A percentile compares a stretch with the other conserved stretches of the same genome.
Conservation (phyloP, 768 basidiomycete species). For the Tubosaeta sp. region DNA sequence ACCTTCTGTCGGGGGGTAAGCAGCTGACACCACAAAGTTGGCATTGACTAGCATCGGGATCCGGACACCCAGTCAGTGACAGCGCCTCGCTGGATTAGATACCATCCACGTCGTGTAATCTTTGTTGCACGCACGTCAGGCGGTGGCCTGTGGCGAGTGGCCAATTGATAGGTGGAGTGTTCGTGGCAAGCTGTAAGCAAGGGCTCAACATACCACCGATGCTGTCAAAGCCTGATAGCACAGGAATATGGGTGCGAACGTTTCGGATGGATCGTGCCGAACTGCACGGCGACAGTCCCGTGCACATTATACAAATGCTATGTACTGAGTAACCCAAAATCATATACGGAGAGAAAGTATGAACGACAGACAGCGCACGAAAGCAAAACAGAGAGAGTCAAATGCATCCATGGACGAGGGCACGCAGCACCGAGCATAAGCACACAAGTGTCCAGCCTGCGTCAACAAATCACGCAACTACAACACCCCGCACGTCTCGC, state of each 20-base stretch:
- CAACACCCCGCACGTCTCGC: constrained; percentile 31
- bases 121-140: neutral
- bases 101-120: too few relatives aligned
- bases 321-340: neutral
- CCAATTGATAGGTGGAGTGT: neutral
- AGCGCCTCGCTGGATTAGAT: neutral
- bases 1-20: too few relatives aligned
- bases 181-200: too few relatives aligned
- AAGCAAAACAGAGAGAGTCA: neutral
- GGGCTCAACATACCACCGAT: too few relatives aligned
- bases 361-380: neutral
- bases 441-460: neutral
- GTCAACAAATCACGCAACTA: constrained; percentile 38
- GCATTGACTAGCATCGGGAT: too few relatives aligned
- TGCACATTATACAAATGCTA: too few relatives aligned
- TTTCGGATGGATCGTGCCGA: neutral
- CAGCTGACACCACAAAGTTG: too few relatives aligned
- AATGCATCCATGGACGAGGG: too few relatives aligned
- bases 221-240: too few relatives aligned
- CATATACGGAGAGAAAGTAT: neutral
- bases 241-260: too few relatives aligned
- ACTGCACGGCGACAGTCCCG: too few relatives aligned
- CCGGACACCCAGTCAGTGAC: neutral
- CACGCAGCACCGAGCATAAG: too few relatives aligned
- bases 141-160: neutral